Conservation (phyloP, 768 basidiomycete species). For the Clitopilus hobsonii region DNA sequence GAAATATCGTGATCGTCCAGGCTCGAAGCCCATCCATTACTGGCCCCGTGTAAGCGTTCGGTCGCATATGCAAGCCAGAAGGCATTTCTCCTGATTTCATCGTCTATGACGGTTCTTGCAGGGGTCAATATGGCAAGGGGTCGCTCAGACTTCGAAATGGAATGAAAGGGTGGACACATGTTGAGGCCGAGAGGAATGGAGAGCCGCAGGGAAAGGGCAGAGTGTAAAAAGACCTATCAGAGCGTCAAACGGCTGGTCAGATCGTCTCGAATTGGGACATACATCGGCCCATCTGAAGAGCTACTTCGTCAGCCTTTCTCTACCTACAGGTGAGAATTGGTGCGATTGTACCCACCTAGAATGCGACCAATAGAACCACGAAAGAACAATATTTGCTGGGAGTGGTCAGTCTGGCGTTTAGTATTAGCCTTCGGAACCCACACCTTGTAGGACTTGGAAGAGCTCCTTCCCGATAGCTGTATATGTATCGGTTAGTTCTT, state of each 20-base stretch:
- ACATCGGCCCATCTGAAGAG: slow-evolving; percentile 69
- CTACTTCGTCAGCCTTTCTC: too few relatives aligned
- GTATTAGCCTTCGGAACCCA: slow-evolving; percentile 1
- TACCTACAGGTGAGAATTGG: too few relatives aligned
- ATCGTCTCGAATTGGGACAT: slow-evolving; percentile 8
- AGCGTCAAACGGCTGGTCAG: slow-evolving; percentile 9
- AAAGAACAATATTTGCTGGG: slow-evolving; percentile 56
- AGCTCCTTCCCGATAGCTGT: slow-evolving; percentile 49
- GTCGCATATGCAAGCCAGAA: slow-evolving; percentile 72
- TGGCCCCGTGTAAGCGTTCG: slow-evolving; percentile 62
- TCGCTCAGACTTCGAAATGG: slow-evolving; percentile 53
- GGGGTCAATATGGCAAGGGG: slow-evolving; percentile 56
- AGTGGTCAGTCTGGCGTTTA: not conserved
- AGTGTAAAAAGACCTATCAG: slow-evolving; percentile 61
- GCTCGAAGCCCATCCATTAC: slow-evolving; percentile 67
- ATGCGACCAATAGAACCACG: slow-evolving; percentile 74
- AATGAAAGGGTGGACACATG: slow-evolving; percentile 60
- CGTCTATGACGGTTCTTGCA: slow-evolving; percentile 60
- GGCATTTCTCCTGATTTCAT: slow-evolving; percentile 65
- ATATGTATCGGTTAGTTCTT: slow-evolving; percentile 41
- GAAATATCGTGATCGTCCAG: slow-evolving; percentile 74
- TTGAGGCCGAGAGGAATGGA: slow-evolving; percentile 68
- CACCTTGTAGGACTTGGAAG: slow-evolving; percentile 62
- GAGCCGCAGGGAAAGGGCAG: slow-evolving; percentile 53
- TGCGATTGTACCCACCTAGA: slow-evolving; percentile 64